phyloP scores from a whole-genome alignment of 257 asterid genomes.

The Sherardia arvensis region DNA sequence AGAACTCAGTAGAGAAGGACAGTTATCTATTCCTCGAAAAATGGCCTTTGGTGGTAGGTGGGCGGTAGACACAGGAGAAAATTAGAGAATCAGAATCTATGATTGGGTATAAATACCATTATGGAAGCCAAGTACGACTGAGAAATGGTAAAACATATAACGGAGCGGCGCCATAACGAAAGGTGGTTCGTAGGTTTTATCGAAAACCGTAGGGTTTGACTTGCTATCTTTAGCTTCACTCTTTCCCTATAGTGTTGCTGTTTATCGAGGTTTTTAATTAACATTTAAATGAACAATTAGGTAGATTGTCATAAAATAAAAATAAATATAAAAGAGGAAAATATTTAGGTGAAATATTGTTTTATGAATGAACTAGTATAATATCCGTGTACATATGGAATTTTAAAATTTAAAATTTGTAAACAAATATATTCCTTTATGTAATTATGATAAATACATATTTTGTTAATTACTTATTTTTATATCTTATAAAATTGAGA shows the following conservation, averaged over 20 bases:
- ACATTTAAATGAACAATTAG: too few relatives aligned
- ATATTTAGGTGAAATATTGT: too few relatives aligned
- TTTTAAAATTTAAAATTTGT: too few relatives aligned
- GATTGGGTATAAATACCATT: background rate
- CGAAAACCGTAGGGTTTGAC: background rate
- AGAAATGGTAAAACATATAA: background rate
- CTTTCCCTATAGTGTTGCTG: background rate
- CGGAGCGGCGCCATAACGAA: background rate
- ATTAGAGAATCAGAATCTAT: background rate
- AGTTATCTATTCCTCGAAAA: background rate
- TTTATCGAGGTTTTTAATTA: background rate
- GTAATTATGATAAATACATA: too few relatives aligned
- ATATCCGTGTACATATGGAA: too few relatives aligned
- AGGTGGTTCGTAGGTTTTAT: background rate
- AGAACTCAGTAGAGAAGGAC: slow-evolving; percentile 15
- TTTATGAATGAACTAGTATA: too few relatives aligned
- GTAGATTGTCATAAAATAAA: too few relatives aligned
- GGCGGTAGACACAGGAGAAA: background rate
- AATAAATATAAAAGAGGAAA: too few relatives aligned
- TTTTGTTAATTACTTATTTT: too few relatives aligned
- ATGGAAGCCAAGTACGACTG: slow-evolving; percentile 1
- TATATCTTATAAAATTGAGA: too few relatives aligned
- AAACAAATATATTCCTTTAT: too few relatives aligned
- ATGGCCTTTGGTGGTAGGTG: slow-evolving; percentile 1
- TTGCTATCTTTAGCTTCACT: background rate